phyloP scores from a whole-genome alignment of 2,329 filamentous ascomycete species.

The Fusarium begoniae region DNA sequence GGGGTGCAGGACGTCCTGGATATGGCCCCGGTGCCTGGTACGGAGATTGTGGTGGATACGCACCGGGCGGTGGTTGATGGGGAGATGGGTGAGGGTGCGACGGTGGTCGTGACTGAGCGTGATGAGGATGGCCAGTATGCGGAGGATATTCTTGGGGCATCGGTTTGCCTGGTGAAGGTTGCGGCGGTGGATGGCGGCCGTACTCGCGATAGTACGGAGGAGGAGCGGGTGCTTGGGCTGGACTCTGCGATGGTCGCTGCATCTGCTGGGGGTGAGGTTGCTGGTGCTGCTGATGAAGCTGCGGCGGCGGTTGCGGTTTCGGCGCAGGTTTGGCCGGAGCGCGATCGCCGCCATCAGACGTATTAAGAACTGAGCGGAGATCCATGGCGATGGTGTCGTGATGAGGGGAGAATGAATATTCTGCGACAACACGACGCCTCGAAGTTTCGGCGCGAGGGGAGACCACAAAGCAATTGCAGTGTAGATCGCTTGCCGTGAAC shows the following conservation, averaged over 20 bases:
- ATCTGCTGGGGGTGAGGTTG: conserved; percentile 52
- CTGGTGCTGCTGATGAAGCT: conserved; percentile 41
- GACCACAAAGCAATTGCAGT: conserved; percentile 35
- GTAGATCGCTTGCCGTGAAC: conserved; percentile 28
- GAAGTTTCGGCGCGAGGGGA: conserved; percentile 27
- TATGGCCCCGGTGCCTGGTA: conserved; percentile 55
- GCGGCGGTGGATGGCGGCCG: conserved; percentile 54
- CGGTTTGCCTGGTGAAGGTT: conserved; percentile 60
- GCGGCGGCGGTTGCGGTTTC: conserved; percentile 48
- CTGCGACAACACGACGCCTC: conserved; percentile 29
- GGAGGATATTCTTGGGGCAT: conserved; percentile 56
- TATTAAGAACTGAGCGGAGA: conserved; percentile 64
- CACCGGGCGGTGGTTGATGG: conserved; percentile 39
- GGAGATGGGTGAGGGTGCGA: conserved; percentile 48
- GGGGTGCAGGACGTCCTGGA: conserved; percentile 53
- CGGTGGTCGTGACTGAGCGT: conserved; percentile 46
- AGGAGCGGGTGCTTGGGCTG: conserved; percentile 40
- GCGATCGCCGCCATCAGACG: conserved; percentile 57
- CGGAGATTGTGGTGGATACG: conserved; percentile 52
- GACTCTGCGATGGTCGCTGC: conserved; percentile 53
- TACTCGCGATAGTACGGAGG: conserved; percentile 62
- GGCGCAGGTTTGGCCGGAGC: conserved; percentile 47
- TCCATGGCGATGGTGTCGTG: conserved; percentile 53
- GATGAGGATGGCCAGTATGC: conserved; percentile 42
- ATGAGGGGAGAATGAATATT: conserved; percentile 6